These are phyloP conservation scores for Botrytis hyacinthi DNA, from an alignment of 2,329 filamentous ascomycete genomes.

Conservation along the genomic window DNA sequence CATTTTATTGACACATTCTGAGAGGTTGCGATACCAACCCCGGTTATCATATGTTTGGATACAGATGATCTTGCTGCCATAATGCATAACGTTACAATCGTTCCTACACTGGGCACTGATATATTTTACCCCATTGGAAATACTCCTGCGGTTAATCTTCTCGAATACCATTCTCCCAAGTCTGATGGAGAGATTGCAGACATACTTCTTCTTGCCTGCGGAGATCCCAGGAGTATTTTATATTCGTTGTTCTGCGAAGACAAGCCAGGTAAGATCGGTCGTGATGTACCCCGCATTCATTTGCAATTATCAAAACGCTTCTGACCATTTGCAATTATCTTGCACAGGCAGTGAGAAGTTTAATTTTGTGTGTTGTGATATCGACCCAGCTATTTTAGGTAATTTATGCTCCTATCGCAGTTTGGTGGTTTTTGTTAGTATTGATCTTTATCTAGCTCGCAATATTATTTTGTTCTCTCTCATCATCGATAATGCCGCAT, in stretches of 20 bases:
- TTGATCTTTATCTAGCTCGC: background rate
- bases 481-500: background rate
- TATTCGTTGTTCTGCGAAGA: constrained; percentile 19
- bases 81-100: background rate
- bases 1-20: background rate
- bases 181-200: background rate
- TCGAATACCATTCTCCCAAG: constrained; percentile 1
- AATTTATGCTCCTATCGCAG: background rate
- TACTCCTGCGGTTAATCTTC: background rate
- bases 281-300: background rate
- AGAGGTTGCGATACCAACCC: background rate
- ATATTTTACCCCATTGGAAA: background rate
- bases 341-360: background rate
- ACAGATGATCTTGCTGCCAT: background rate
- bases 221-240: constrained; percentile 18
- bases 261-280: constrained; percentile 14
- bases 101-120: background rate
- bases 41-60: background rate
- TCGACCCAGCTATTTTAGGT: background rate
- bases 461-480: constrained; percentile 1
- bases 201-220: constrained; percentile 17
- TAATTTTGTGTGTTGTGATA: background rate
- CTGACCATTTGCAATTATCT: background rate
- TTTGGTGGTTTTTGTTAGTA: background rate
- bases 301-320: background rate